phyloP scores from a whole-genome alignment of 2,329 filamentous ascomycete species.

The Pseudogymnoascus sp. region DNA sequence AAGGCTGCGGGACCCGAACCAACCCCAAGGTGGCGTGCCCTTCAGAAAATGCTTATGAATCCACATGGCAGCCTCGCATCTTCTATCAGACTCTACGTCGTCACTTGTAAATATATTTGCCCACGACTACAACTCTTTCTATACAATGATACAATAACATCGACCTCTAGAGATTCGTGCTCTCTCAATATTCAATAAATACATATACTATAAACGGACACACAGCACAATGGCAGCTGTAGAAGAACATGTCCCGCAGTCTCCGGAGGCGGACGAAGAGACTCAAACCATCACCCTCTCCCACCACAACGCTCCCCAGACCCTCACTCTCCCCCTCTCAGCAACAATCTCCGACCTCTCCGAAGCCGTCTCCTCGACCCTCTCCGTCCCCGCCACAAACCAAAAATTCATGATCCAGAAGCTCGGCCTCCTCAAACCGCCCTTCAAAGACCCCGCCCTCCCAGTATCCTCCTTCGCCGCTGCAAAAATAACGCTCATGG shows the following conservation, averaged over 20 bases:
- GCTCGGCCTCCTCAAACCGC: conserved; percentile 54
- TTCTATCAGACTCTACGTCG: neutral
- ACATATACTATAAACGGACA: neutral
- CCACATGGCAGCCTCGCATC: conserved; percentile 1
- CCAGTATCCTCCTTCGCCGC: conserved; percentile 40
- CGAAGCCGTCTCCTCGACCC: conserved; percentile 43
- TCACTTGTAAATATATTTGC: neutral
- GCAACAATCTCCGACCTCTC: conserved; percentile 53
- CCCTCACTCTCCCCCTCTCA: conserved; percentile 37
- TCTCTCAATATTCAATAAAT: neutral
- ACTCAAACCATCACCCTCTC: conserved; percentile 38
- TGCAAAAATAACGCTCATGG: conserved; percentile 60
- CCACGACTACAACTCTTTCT: neutral
- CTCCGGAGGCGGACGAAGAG: conserved; percentile 12
- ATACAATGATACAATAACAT: conserved; percentile 5
- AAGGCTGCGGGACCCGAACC: neutral
- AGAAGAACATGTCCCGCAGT: neutral
- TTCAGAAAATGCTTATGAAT: conserved; percentile 7
- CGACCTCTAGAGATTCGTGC: neutral
- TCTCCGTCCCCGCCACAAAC: conserved; percentile 53
- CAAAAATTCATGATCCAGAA: conserved; percentile 65
- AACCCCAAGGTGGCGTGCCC: conserved; percentile 6
- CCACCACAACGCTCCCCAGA: conserved; percentile 40
- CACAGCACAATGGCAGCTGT: conserved; percentile 1
- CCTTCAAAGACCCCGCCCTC: conserved; percentile 52